Conservation (phyloP, 2,329 filamentous ascomycete genomes). For the Teratosphaeria pseudoeucalypti region DNA sequence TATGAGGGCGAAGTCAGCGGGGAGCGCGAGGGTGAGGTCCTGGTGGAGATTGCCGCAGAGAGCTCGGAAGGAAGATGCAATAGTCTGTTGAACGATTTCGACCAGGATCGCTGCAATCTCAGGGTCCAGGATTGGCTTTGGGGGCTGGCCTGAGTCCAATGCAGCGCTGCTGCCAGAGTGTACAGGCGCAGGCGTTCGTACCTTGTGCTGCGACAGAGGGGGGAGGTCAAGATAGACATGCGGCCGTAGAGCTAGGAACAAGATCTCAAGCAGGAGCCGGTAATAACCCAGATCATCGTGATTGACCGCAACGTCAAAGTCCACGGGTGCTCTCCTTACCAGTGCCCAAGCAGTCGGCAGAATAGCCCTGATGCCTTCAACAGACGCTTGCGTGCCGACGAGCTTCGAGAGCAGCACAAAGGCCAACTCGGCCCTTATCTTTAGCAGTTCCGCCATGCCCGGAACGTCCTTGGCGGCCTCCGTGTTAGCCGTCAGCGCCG, state of each 20-base stretch:
- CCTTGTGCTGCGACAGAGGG: background rate
- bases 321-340: constrained; percentile 42
- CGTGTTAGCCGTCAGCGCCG: constrained; percentile 71
- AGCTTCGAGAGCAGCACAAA: constrained; percentile 75
- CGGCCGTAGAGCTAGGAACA: constrained; percentile 71
- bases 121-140: constrained; percentile 21
- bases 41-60: constrained; percentile 70
- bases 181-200: no score
- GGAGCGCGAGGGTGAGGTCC: constrained; percentile 33
- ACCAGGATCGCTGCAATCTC: constrained; percentile 50
- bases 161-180: background rate
- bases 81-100: constrained; percentile 68
- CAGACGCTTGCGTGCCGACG: constrained; percentile 43
- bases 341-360: constrained; percentile 52
- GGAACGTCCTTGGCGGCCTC: constrained; percentile 61
- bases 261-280: constrained; percentile 68
- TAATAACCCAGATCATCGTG: constrained; percentile 59
- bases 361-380: constrained; percentile 43
- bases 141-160: constrained; percentile 2
- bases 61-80: constrained; percentile 72
- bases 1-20: constrained; percentile 75
- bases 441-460: constrained; percentile 70
- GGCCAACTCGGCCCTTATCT: constrained; percentile 67
- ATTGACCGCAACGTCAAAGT: constrained; percentile 50
- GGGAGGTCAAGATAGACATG: constrained; percentile 30